These are phyloP conservation scores for Phytophthora litchii DNA, from an alignment of 352 stramenopile species.

Conservation along the genomic window DNA sequence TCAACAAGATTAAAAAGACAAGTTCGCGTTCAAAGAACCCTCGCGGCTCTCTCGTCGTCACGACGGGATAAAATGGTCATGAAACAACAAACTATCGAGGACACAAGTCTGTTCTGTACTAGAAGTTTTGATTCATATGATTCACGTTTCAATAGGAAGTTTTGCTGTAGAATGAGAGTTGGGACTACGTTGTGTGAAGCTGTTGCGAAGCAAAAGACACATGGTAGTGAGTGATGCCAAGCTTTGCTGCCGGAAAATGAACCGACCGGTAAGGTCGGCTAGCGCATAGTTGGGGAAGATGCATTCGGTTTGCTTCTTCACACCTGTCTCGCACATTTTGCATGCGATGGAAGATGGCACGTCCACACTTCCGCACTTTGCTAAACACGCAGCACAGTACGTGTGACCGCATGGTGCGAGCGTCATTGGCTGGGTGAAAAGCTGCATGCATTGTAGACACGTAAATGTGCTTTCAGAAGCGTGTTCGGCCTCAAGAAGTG, in stretches of 20 bases:
- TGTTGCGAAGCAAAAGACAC: conserved; percentile 71
- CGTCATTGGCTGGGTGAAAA: conserved; percentile 70
- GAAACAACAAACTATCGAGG: too few species aligned
- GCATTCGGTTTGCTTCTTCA: conserved; percentile 42
- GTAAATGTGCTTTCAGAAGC: conserved; percentile 80
- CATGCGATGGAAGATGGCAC: conserved; percentile 56
- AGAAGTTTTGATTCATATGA: neutral
- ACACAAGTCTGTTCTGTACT: too few species aligned
- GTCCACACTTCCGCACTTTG: conserved; percentile 39
- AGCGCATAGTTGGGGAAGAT: conserved; percentile 75
- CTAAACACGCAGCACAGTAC: conserved; percentile 64
- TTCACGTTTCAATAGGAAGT: conserved; percentile 13
- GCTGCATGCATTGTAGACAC: conserved; percentile 73
- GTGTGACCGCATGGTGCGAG: conserved; percentile 76
- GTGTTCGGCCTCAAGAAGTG: conserved; percentile 69
- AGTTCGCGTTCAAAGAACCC: conserved; percentile 66
- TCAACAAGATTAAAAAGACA: conserved; percentile 78
- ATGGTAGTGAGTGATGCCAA: conserved; percentile 68
- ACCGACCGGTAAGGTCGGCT: conserved; percentile 72
- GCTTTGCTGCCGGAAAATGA: conserved; percentile 77
- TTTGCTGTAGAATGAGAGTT: conserved; percentile 18
- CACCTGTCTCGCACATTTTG: conserved; percentile 46
- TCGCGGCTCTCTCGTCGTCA: conserved; percentile 64
- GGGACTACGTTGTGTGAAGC: conserved; percentile 45
- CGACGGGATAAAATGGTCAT: conserved; percentile 45